Evolutionary conservation across 75 land plant species (phyloP).

Genomic region (Larix kaempferi): DNA sequence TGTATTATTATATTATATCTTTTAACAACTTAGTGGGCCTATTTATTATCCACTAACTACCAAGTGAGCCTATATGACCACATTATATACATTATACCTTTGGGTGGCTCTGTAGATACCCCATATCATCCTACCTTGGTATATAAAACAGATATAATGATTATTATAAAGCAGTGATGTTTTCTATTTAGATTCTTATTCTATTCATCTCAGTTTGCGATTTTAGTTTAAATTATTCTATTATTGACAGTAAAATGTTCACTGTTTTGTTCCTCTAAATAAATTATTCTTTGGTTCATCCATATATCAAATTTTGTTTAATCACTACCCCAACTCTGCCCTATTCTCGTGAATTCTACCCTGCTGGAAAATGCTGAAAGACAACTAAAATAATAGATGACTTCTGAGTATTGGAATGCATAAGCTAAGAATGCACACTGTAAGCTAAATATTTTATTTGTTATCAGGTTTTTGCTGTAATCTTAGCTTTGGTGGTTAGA

Average conservation of each 20-base stretch:
- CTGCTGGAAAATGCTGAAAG: not conserved
- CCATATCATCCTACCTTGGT: too few relatives aligned
- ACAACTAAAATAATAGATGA: not conserved
- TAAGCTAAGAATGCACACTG: not conserved
- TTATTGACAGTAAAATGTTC: not conserved
- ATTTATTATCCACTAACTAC: too few relatives aligned
- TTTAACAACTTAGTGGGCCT: too few relatives aligned
- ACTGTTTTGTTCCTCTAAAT: not conserved
- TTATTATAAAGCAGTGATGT: too few relatives aligned
- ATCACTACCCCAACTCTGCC: not conserved
- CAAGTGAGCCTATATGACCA: too few relatives aligned
- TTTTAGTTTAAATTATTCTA: not conserved
- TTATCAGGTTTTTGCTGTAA: constrained; percentile 71
- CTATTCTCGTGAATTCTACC: not conserved
- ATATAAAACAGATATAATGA: too few relatives aligned
- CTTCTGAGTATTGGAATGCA: not conserved
- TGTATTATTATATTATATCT: too few relatives aligned
- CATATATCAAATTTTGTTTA: not conserved
- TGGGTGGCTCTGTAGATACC: too few relatives aligned
- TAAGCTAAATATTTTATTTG: not conserved
- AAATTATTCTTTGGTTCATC: not conserved
- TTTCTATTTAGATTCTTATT: too few relatives aligned
- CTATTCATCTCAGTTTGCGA: not conserved
- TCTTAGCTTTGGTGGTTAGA: constrained; percentile 72
- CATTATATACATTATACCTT: too few relatives aligned